These are phyloP conservation scores for Coniella lustricola DNA, from an alignment of 2,329 filamentous ascomycete species.

Conservation along the genomic window DNA sequence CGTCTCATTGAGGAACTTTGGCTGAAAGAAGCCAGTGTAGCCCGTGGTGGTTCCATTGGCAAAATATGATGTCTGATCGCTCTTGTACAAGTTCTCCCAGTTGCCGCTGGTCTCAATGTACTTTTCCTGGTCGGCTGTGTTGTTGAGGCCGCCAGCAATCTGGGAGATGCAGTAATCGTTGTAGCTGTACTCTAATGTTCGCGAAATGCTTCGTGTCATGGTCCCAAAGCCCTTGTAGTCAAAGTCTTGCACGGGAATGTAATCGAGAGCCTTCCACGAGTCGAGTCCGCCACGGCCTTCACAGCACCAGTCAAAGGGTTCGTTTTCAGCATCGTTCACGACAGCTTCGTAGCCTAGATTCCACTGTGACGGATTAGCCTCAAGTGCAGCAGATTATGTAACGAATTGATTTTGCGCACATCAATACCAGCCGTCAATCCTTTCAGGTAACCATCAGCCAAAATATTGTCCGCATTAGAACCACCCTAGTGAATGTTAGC, in stretches of 20 bases:
- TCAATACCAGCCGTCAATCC: slow-evolving; percentile 53
- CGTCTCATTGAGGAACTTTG: slow-evolving; percentile 58
- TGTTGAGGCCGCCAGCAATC: slow-evolving; percentile 51
- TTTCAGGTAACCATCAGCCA: slow-evolving; percentile 63
- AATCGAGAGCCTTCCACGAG: slow-evolving; percentile 65
- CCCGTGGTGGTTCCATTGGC: slow-evolving; percentile 49
- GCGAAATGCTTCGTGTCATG: slow-evolving; percentile 62
- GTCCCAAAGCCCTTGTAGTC: slow-evolving; percentile 61
- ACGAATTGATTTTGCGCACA: slow-evolving; percentile 18
- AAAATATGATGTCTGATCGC: slow-evolving; percentile 46
- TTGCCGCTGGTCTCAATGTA: slow-evolving; percentile 54
- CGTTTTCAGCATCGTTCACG: slow-evolving; percentile 63
- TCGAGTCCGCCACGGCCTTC: slow-evolving; percentile 64
- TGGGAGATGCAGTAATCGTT: slow-evolving; percentile 65
- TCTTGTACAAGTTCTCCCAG: slow-evolving; percentile 61
- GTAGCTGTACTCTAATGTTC: slow-evolving; percentile 72
- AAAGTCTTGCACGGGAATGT: slow-evolving; percentile 63
- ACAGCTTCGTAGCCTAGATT: slow-evolving; percentile 61
- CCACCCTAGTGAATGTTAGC: slow-evolving; percentile 46
- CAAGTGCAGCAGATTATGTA: neutral
- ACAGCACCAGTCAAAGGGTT: slow-evolving; percentile 63
- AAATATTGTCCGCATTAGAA: slow-evolving; percentile 64
- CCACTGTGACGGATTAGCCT: slow-evolving; percentile 43
- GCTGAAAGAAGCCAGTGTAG: slow-evolving; percentile 65
- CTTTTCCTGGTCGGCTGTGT: slow-evolving; percentile 47